A percentile compares a stretch with the other conserved stretches of the same genome.
These are phyloP conservation scores for Podospora fimiseda DNA, from an alignment of 495 filamentous ascomycete species.

Conservation along the genomic window DNA sequence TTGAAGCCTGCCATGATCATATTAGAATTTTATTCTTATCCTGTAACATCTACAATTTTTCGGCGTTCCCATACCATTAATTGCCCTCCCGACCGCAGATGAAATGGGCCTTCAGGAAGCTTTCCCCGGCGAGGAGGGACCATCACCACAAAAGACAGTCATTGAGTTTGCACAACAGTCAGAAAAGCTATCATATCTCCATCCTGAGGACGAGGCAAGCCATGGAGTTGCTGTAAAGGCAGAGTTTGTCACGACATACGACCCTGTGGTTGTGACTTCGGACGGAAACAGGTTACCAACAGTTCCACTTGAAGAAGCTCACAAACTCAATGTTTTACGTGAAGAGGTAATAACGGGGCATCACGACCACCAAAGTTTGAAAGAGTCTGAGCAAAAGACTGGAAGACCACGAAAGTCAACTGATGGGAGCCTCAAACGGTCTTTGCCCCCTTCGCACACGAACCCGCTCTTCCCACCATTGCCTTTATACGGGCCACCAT, in stretches of 20 bases:
- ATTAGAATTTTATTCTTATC: too few species aligned
- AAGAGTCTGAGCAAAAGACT: too few species aligned
- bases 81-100: too few species aligned
- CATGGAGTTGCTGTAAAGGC: slow-evolving; percentile 54
- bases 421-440: slow-evolving; percentile 31
- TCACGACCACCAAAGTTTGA: slow-evolving; percentile 6
- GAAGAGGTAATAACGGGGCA: slow-evolving; percentile 39
- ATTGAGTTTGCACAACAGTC: slow-evolving; percentile 49
- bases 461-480: slow-evolving; percentile 86
- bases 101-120: background rate
- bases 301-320: slow-evolving; percentile 58
- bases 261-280: slow-evolving; percentile 63
- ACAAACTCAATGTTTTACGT: slow-evolving; percentile 57
- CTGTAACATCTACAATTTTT: too few species aligned
- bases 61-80: too few species aligned
- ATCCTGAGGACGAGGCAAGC: slow-evolving; percentile 17
- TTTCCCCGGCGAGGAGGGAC: background rate
- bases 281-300: slow-evolving; percentile 59
- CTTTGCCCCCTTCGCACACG: slow-evolving; percentile 57
- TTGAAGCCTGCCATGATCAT: too few species aligned
- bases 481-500: slow-evolving; percentile 74
- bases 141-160: slow-evolving; percentile 17
- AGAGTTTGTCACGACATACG: slow-evolving; percentile 60
- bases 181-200: slow-evolving; percentile 50
- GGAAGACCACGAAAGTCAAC: slow-evolving; percentile 21